A percentile compares a stretch with the other conserved stretches of the same genome.
Evolutionary conservation across 768 basidiomycete species (phyloP).

Genomic region (Serendipita sp.): DNA sequence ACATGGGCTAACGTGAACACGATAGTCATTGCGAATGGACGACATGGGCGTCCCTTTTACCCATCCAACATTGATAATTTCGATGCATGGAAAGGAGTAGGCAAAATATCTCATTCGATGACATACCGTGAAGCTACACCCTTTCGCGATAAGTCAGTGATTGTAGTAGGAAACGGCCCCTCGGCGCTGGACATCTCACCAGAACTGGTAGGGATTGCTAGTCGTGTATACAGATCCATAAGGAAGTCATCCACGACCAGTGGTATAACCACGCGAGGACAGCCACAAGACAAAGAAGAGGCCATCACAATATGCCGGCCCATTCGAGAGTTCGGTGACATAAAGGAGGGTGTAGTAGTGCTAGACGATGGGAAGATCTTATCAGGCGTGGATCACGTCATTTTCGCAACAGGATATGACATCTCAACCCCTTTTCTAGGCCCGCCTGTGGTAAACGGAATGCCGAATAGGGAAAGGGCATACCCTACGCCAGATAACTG

Average conservation of each 20-base stretch:
- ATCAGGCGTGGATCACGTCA: constrained; percentile 38
- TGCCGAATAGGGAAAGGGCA: constrained; percentile 23
- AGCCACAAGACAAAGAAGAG: background rate
- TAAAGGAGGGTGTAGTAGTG: constrained; percentile 26
- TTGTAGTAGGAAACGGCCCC: constrained; percentile 36
- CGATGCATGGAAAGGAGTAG: constrained; percentile 33
- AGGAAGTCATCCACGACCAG: background rate
- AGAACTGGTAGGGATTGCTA: constrained; percentile 29
- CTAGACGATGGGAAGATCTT: constrained; percentile 47
- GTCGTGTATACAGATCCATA: constrained; percentile 2
- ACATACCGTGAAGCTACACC: constrained; percentile 42
- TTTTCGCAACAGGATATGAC: constrained; percentile 66
- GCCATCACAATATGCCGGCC: background rate
- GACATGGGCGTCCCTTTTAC: constrained; percentile 47
- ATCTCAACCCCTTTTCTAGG: constrained; percentile 48
- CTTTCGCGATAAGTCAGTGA: constrained; percentile 20
- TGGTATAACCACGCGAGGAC: background rate
- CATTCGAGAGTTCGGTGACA: constrained; percentile 2
- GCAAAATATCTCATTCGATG: constrained; percentile 46
- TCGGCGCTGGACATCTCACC: constrained; percentile 52
- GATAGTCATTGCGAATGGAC: constrained; percentile 63
- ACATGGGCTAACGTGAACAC: constrained; percentile 33
- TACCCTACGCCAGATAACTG: background rate
- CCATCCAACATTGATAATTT: constrained; percentile 29
- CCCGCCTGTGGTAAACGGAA: constrained; percentile 1